phyloP scores from a whole-genome alignment of 2,329 filamentous ascomycete genomes.

The Pseudomassariella vexata region DNA sequence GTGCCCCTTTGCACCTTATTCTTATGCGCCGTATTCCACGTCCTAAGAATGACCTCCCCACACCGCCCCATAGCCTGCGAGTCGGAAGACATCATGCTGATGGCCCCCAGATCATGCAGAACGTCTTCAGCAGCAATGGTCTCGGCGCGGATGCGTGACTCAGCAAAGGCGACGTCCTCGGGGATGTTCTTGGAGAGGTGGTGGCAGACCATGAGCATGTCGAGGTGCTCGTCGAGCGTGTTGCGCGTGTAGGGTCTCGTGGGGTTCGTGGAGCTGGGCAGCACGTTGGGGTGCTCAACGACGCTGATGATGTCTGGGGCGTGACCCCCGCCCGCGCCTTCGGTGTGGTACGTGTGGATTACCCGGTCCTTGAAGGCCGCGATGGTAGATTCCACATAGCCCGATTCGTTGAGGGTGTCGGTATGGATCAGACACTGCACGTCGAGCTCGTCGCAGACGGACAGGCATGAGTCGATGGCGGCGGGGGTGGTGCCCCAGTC shows the following conservation, averaged over 20 bases:
- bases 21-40: constrained; percentile 97
- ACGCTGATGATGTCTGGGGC: constrained; percentile 94
- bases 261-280: constrained; percentile 88
- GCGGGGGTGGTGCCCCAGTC: constrained; percentile 92
- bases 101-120: constrained; percentile 87
- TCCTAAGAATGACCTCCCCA: constrained; percentile 86
- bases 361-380: constrained; percentile 78
- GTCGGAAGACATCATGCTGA: constrained; percentile 96
- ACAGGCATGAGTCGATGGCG: constrained; percentile 81
- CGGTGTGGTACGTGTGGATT: constrained; percentile 96
- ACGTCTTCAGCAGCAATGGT: constrained; percentile 97
- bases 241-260: constrained; percentile 87
- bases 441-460: constrained; percentile 84
- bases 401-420: constrained; percentile 92
- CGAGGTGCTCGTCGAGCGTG: constrained; percentile 91
- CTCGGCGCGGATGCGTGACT: constrained; percentile 88
- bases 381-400: constrained; percentile 92
- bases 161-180: constrained; percentile 92
- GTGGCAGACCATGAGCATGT: constrained; percentile 99
- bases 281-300: constrained; percentile 80
- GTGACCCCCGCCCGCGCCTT: constrained; percentile 90
- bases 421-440: constrained; percentile 94
- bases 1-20: constrained; percentile 81
- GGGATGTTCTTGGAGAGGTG: constrained; percentile 89
- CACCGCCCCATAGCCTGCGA: constrained; percentile 96